A percentile compares a stretch with the other conserved stretches of the same genome.
Conservation (phyloP, 2,329 filamentous ascomycete species). For the Trichoderma sp. region DNA sequence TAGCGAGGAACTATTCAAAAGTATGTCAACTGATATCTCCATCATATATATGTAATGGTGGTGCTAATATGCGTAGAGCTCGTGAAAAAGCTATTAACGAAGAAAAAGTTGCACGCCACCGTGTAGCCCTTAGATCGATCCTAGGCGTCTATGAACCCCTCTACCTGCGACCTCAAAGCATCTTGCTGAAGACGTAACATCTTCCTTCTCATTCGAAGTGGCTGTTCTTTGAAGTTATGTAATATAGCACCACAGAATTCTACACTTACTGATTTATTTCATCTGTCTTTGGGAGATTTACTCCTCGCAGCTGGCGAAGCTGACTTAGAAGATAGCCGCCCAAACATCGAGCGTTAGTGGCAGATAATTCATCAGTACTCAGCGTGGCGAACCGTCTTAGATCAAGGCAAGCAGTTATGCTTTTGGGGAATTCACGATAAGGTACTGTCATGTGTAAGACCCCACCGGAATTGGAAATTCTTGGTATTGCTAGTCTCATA, state of each 20-base stretch:
- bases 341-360: neutral
- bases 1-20: neutral
- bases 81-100: neutral
- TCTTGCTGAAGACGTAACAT: neutral
- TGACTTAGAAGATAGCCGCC: neutral
- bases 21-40: neutral
- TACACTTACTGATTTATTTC: neutral
- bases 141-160: neutral
- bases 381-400: neutral
- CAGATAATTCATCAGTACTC: neutral
- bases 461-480: neutral
- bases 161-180: neutral
- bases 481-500: neutral
- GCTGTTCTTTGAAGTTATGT: neutral
- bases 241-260: neutral
- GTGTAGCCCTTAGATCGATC: neutral
- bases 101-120: neutral
- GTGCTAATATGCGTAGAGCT: neutral
- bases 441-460: neutral
- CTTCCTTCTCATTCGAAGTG: neutral
- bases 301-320: neutral
- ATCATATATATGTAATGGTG: no score
- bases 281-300: neutral
- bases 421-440: neutral
- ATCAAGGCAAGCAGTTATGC: neutral